Conservation (phyloP, 1,139 yeast genomes). For the Candida dubliniensis region DNA sequence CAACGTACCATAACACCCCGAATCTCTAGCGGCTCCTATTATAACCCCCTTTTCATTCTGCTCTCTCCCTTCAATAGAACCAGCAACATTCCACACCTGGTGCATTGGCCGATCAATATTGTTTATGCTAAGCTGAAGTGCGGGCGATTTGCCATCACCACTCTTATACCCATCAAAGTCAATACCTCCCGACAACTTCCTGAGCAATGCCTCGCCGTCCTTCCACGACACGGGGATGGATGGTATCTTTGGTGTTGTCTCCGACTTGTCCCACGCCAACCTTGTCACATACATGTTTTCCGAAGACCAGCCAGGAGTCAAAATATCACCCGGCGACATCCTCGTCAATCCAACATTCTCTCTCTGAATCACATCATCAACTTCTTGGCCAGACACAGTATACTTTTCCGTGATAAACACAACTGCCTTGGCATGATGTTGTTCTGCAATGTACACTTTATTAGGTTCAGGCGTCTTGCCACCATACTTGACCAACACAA, state of each 20-base stretch:
- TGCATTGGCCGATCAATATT: conserved; percentile 61
- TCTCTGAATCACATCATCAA: conserved; percentile 55
- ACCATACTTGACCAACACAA: conserved; percentile 67
- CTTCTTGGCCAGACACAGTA: conserved; percentile 17
- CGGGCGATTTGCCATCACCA: conserved; percentile 29
- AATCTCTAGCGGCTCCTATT: conserved; percentile 83
- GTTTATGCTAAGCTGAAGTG: conserved; percentile 39
- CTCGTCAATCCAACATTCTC: conserved; percentile 67
- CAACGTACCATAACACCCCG: conserved; percentile 73
- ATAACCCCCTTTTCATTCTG: conserved; percentile 73
- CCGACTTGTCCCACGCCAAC: conserved; percentile 48
- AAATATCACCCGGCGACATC: conserved; percentile 72
- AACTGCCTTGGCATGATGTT: conserved; percentile 34
- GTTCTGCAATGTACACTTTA: conserved; percentile 35
- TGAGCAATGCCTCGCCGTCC: conserved; percentile 58
- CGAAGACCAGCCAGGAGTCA: conserved; percentile 76
- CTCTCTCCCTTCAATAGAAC: conserved; percentile 77
- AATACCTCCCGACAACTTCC: conserved; percentile 50
- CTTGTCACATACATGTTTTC: conserved; percentile 39
- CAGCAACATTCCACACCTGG: conserved; percentile 75
- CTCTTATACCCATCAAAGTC: conserved; percentile 32
- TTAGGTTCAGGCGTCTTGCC: conserved; percentile 40
- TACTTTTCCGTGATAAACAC: conserved; percentile 35
- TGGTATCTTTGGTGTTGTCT: conserved; percentile 68
- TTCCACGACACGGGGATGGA: conserved; percentile 72